Percentiles rank a stretch among this genome's conserved stretches.
These are phyloP conservation scores for Paramecium primaurelia DNA, from an alignment of 73 alveolate species.

Conservation along the genomic window DNA sequence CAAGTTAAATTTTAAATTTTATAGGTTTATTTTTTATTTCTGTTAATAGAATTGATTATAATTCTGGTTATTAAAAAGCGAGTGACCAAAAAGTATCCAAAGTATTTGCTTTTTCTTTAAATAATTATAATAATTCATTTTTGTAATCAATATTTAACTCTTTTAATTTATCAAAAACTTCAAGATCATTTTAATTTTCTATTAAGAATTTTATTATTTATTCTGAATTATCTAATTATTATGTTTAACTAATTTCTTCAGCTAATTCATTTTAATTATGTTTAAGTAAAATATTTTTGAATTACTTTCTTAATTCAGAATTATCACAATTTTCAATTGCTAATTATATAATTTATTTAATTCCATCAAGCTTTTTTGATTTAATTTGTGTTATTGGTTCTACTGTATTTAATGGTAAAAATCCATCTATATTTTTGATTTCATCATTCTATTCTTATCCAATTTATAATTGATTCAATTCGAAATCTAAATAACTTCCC, in stretches of 20 bases:
- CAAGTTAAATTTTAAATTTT: not conserved
- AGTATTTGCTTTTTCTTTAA: not conserved
- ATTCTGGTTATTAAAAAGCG: not conserved
- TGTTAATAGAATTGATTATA: not conserved
- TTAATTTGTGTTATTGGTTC: not conserved
- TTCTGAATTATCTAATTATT: not conserved
- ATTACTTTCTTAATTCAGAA: not conserved
- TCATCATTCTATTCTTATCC: not conserved
- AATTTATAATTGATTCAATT: not conserved
- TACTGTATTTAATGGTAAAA: not conserved
- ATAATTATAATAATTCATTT: not conserved
- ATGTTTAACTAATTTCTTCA: not conserved
- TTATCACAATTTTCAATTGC: conserved; percentile 10
- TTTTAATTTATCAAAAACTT: not conserved
- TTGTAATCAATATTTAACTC: not conserved
- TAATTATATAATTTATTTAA: not conserved
- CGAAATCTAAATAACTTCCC: conserved; percentile 9
- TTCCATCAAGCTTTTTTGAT: conserved; percentile 3
- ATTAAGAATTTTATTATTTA: not conserved
- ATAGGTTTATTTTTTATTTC: not conserved
- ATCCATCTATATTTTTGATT: not conserved
- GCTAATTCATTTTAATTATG: conserved; percentile 28
- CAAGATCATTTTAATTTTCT: not conserved
- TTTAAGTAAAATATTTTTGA: not conserved
- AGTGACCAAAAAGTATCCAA: not conserved